Base-by-base conservation (phyloP, 2,329 filamentous ascomycete genomes). In the Cordyceps farinosa region DNA sequence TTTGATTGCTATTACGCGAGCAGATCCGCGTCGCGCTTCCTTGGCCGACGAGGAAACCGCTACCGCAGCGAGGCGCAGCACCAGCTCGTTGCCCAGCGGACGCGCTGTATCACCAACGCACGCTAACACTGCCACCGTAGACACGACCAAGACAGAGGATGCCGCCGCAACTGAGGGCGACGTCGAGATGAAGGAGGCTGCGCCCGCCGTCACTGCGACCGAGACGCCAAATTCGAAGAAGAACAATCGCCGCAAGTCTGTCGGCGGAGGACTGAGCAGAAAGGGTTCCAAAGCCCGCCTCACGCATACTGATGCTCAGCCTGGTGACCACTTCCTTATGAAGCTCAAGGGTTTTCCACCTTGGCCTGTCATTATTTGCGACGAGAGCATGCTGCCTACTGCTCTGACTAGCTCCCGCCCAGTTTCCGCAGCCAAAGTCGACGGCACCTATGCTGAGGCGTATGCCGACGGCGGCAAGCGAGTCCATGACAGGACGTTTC, bases 321-420 rank as follows among this genome's bases (percentile, higher is more conserved):
- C 95, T 5, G 95, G 96, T 69, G 90, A 98, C 71, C 90, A 93
- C 77, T 98, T 90, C 78, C 88, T 96, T 73, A 92, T 96, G 67
- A 91, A 93, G 76, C 87, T 99, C 76, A 97, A 96, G 82, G 95
- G 94, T 65, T 96, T 91, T 76, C 91, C 95, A 38, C 89, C 91
- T 45, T 99, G 95, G 95, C 95, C 95, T 17, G 89, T 92, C 61
- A 90, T 99, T 73, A 87, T 99, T 70, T 95, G 91, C 75, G 92
- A 97, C 73, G 94, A 99, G 76, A 88, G 89, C 66, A 98, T 99
- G 89, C 87, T 99, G 27, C 94, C 95, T 2, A 82, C 87, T 64
- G 87, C 84, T 15, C 84, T 99, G 30, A 78, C 96, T 61, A 90
- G 84, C 70, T 85, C 84, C 52, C 89, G 95, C 65, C 95, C 94